phyloP scores from a whole-genome alignment of 2,329 filamentous ascomycete species.

The Sporothrix schenckii region DNA sequence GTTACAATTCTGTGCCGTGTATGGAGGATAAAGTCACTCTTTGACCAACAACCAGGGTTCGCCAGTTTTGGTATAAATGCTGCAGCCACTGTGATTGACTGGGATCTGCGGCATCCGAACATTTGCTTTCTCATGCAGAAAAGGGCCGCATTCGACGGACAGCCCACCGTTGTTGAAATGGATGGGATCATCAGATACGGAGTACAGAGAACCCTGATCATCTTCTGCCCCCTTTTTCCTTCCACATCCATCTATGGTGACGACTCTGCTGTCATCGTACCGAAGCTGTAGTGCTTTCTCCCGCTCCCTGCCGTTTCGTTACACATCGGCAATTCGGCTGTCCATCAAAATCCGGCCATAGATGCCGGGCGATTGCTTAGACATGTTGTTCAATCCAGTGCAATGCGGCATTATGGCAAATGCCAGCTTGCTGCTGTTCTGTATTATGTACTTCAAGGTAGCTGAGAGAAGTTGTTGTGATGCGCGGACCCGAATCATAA shows the following conservation, averaged over 20 bases:
- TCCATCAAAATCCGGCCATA: not conserved
- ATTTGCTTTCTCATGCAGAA: constrained; percentile 6
- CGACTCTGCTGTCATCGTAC: not conserved
- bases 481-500: not conserved
- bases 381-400: not conserved
- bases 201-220: not conserved
- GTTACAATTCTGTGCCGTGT: not conserved
- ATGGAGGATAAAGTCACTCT: not conserved
- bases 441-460: no score
- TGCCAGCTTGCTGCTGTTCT: not conserved
- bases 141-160: not conserved
- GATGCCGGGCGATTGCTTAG: not conserved
- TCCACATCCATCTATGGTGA: no score
- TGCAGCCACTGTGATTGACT: constrained; percentile 16
- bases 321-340: constrained; percentile 14
- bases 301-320: constrained; percentile 2
- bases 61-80: not conserved
- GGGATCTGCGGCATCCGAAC: constrained; percentile 27
- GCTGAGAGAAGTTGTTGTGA: no score
- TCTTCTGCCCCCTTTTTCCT: no score
- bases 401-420: not conserved
- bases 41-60: constrained; percentile 16
- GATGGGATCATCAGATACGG: not conserved
- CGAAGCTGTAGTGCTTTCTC: not conserved
- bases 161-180: not conserved